Base-by-base conservation (phyloP, 805 yeast genomes). In the Maudiozyma saulgeensis region DNA sequence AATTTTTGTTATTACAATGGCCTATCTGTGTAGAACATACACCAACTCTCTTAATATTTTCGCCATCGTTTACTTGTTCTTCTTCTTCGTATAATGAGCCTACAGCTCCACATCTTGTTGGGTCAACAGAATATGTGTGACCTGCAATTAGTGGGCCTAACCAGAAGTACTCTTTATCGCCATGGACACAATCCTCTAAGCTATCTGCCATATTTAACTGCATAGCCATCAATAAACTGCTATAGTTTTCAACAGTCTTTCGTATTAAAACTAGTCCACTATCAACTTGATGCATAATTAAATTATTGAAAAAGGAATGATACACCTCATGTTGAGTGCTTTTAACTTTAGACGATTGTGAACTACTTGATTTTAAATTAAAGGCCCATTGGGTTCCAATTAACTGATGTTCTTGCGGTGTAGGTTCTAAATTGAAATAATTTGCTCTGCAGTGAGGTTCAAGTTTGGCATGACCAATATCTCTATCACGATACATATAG, bases 81-180 rank as follows among this genome's bases (percentile, higher is more conserved):
- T 54, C 11, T 60, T 54, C 41, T 47, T 39, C 26, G 39, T 62
- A 60, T 28, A 72, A 70, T 19, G 63, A 57, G 8, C 68, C 59
- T 6, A 68, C 57, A 5, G 67, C 67, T n/a, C 71, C 70, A 70
- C 16, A 70, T 43, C 58, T 60, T 15, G 55, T 47, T 9, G 63
- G 54, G 50, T 69, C 63, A 42, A 70, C 65, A 18, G 64, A 65
- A 52, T 70, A 71, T 25, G 62, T 58, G 44, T 63, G 58, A 6
- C 70, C 71, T 6, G 63, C 50, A 25, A 72, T 61, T 4, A 74
- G 54, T 60, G 78, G 76, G 2, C 84, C 84, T 32, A 84, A 61
- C 89, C 90, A 83, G 57, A 82, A 80, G 56, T 82, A 69, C 58
- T 84, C 90, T 55, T 84, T 84, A 52, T 84, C 91, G 23, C 91